Percentiles rank a stretch among this genome's conserved stretches.
phyloP scores from a whole-genome alignment of 805 yeast species.

The Wickerhamomyces bovis region DNA sequence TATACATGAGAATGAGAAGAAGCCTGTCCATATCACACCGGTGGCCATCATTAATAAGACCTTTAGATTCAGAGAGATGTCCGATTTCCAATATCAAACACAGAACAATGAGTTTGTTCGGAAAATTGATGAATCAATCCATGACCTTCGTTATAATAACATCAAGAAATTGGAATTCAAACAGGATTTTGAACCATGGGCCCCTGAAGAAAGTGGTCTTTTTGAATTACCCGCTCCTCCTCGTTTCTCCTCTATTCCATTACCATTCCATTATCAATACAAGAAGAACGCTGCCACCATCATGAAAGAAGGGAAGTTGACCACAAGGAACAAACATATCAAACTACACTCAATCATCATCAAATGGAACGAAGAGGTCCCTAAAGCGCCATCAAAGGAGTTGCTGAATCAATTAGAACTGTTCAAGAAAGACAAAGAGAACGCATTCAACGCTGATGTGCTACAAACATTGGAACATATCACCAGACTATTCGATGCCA shows the following conservation, averaged over 20 bases:
- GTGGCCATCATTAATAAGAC: slow-evolving; percentile 62
- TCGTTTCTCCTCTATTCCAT: slow-evolving; percentile 63
- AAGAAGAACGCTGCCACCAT: slow-evolving; percentile 60
- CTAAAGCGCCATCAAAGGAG: slow-evolving; percentile 43
- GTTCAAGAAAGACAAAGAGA: slow-evolving; percentile 26
- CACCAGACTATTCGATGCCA: slow-evolving; percentile 47
- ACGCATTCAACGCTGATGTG: slow-evolving; percentile 24
- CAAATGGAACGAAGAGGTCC: slow-evolving; percentile 43
- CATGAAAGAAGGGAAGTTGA: slow-evolving; percentile 41
- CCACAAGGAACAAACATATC: slow-evolving; percentile 36
- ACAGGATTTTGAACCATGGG: slow-evolving; percentile 33
- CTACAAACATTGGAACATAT: slow-evolving; percentile 25
- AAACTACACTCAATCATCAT: slow-evolving; percentile 51
- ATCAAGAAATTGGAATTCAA: slow-evolving; percentile 33
- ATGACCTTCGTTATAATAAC: slow-evolving; percentile 33
- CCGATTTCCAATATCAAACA: slow-evolving; percentile 78
- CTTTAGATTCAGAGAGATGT: slow-evolving; percentile 74
- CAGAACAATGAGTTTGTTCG: slow-evolving; percentile 46
- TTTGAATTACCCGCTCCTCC: slow-evolving; percentile 83
- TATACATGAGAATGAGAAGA: slow-evolving; percentile 25
- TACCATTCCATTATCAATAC: slow-evolving; percentile 75
- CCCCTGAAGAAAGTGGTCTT: slow-evolving; percentile 12
- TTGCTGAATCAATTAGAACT: slow-evolving; percentile 40
- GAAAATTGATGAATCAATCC: slow-evolving; percentile 34
- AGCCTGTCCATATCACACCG: slow-evolving; percentile 45